Evolutionary conservation across 1,284 basidiomycete species (phyloP), one percentile per base, ranked within the genome.

Genomic region (Tranzscheliella williamsii): DNA sequence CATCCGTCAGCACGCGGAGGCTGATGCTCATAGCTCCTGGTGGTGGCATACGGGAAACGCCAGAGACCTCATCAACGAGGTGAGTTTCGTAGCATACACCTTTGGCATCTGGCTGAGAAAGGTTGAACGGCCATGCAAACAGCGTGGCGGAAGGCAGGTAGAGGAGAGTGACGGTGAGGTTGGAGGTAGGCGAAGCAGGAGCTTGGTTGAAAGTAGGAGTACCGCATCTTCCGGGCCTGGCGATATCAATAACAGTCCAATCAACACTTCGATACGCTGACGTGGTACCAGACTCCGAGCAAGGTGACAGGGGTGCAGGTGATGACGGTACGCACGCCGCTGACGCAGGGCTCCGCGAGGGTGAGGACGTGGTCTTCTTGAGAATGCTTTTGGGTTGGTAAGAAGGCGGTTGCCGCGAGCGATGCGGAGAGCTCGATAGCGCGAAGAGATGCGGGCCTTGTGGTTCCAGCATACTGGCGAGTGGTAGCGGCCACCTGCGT

Each of bases 101-200:
- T 7, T 50, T 60, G 12, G 56, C 45, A 16, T 32, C 39, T 1
- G 56, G 56, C 11, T 26, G 41, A 5, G 50, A 45, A 1, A 60
- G 32, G 22, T 54, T 60, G 42, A 60, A 60, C 0, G 56, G 56
- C 56, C 56, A 60, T 7, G 56, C 56, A 38, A 45, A 54, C 4
- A 60, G 38, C 24, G 56, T 60, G 24, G 49, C 41, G 11, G 45
- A 53, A 15, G 56, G 42, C 13, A 20, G 23, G 39, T 60, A 60
- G 15, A 60, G 30, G 27, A 60, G 11, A 1, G 56, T 60, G 13
- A 60, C 41, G 2, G 50, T 60, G 6, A 60, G 29, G 26, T 49
- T 44, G 9, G 29, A 33, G 16, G 21, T 27, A n/a, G 15, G 11
- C 12, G 17, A 22, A 11, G 4, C 17, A 23, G 27, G 35, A 15